phyloP scores from a whole-genome alignment of 2,329 filamentous ascomycete genomes.

The Curvularia eragrostidis region DNA sequence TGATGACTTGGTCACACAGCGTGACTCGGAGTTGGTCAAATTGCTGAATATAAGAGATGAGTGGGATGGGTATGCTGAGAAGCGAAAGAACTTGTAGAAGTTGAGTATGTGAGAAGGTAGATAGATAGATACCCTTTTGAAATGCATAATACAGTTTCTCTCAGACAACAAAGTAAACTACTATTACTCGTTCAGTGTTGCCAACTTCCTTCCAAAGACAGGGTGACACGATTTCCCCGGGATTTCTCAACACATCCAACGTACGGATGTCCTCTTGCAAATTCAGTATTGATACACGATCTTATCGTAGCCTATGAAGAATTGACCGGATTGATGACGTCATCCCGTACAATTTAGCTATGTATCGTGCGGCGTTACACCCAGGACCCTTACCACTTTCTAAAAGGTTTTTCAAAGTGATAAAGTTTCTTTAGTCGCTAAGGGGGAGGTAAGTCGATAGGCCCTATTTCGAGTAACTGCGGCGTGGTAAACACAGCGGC shows the following conservation, averaged over 20 bases:
- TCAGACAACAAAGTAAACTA: background rate
- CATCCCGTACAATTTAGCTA: background rate
- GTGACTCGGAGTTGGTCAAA: background rate
- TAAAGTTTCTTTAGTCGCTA: background rate
- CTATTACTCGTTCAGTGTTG: background rate
- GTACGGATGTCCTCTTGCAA: background rate
- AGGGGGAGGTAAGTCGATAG: background rate
- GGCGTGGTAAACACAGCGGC: background rate
- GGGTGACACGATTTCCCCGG: background rate
- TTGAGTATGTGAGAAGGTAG: background rate
- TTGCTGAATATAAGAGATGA: background rate
- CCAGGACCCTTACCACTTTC: background rate
- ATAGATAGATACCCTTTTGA: background rate
- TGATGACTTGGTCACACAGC: background rate
- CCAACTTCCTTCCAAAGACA: background rate
- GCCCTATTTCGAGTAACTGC: background rate
- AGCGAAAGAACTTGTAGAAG: background rate
- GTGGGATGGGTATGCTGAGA: slow-evolving; percentile 1
- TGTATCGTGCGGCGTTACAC: background rate
- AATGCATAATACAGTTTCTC: background rate
- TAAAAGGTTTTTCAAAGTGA: background rate
- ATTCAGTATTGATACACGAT: background rate
- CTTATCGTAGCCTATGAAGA: background rate
- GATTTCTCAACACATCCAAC: background rate
- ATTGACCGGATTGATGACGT: background rate